Evolutionary conservation across 2,329 filamentous ascomycete species (phyloP).

Genomic region (Penicillium capsulatum): DNA sequence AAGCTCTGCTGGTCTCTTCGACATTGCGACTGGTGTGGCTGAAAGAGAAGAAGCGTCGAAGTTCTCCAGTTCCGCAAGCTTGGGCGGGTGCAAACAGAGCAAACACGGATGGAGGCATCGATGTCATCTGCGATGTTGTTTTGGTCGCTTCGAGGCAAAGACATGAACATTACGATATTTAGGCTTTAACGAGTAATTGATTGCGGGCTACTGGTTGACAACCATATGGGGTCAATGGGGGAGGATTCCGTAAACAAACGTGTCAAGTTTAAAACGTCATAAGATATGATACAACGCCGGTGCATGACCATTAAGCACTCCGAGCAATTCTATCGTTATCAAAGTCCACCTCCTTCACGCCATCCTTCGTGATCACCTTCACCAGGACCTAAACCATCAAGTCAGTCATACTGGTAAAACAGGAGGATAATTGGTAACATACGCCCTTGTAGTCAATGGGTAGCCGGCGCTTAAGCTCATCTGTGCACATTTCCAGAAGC

Average conservation of each 20-base stretch:
- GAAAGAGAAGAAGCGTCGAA: conserved; percentile 11
- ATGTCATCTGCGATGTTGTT: too few relatives aligned
- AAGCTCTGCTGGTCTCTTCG: conserved; percentile 46
- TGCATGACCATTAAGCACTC: conserved; percentile 41
- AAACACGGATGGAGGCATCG: too few relatives aligned
- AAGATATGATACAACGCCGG: conserved; percentile 26
- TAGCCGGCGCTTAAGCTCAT: conserved; percentile 93
- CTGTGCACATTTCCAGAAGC: conserved; percentile 88
- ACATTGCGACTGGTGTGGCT: conserved; percentile 35
- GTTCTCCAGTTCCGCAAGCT: conserved; percentile 17
- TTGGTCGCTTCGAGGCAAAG: too few relatives aligned
- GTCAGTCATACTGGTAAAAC: conserved; percentile 7
- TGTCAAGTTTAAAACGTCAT: conserved; percentile 28
- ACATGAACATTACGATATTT: too few relatives aligned
- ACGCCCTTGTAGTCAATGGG: conserved; percentile 99
- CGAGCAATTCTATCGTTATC: conserved; percentile 66
- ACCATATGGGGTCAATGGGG: background rate
- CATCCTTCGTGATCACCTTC: conserved; percentile 93
- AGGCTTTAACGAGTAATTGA: too few relatives aligned
- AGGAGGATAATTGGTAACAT: conserved; percentile 30
- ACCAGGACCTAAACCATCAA: conserved; percentile 50
- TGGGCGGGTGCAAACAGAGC: conserved; percentile 16
- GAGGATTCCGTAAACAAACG: conserved; percentile 24
- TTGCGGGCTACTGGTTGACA: too few relatives aligned
- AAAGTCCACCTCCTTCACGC: conserved; percentile 78